Base-by-base conservation (phyloP, 2,329 filamentous ascomycete genomes). In the Pseudogymnoascus sp. region DNA sequence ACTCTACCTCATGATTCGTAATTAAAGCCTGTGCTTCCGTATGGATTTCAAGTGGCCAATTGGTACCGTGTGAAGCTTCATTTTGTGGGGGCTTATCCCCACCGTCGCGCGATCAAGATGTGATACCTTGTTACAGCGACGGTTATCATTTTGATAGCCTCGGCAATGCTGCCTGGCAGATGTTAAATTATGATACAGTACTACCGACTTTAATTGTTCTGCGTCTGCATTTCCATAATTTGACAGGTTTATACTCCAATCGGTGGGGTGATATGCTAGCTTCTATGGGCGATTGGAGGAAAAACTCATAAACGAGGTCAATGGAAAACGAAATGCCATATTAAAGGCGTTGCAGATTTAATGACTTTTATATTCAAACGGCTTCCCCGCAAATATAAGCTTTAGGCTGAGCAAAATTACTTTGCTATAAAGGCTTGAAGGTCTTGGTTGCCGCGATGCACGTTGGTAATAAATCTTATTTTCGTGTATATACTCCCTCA, bases 271-370 rank as follows among this genome's bases (percentile, higher is more conserved):
- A 53, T 16, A 53, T n/a, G 4, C 14, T 16, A 53, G 14, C 46
- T 53, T 31, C n/a, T 53, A 11, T 4, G 46, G 5, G 23, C 46
- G 46, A 53, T 53, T 53, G 46, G 46, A 53, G 46, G 46, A 53
- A 53, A 53, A 53, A 53, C 23, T 49, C n/a, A 53, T 16, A 53
- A 31, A 31, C 46, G 25, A 16, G 7, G 11, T n/a, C 5, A 14
- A 49, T 49, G 43, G 43, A 49, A 49, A 28, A 31, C 46, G 14
- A 31, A 53, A 53, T 31, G 46, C 46, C 46, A 53, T 53, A 53
- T 53, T 53, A 53, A 53, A 53, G 21, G 8, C 14, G 46, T 53
- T 53, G 23, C 46, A 25, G 4, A 16, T 31, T 31, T 53, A 53
- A 53, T 31, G 31, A 53, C 23, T 12, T 31, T 53, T 53, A 11